Percentiles rank a stretch among this genome's conserved stretches.
Evolutionary conservation across 2,329 filamentous ascomycete genomes (phyloP).

Genomic region (Aspergillus chevalieri): DNA sequence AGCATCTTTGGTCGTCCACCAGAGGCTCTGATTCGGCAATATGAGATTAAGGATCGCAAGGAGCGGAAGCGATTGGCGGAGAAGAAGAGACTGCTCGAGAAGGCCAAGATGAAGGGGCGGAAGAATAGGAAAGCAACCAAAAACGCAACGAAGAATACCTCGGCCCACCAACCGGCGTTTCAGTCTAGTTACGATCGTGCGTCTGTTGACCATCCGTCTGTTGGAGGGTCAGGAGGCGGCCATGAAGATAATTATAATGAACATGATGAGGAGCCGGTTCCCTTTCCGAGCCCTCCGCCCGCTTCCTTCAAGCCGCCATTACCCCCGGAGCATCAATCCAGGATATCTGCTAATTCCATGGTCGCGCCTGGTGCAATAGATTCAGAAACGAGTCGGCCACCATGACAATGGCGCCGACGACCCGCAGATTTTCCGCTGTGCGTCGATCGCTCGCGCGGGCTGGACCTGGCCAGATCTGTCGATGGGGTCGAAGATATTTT

Average conservation of each 20-base stretch:
- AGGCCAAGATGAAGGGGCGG: slow-evolving; percentile 86
- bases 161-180: slow-evolving; percentile 27
- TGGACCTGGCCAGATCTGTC: neutral
- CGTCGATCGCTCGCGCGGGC: neutral
- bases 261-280: slow-evolving; percentile 45
- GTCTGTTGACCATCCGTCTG: slow-evolving; percentile 33
- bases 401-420: slow-evolving; percentile 17
- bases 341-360: slow-evolving; percentile 11
- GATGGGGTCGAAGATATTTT: neutral
- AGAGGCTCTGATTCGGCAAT: slow-evolving; percentile 76
- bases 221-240: slow-evolving; percentile 32
- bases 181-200: slow-evolving; percentile 38
- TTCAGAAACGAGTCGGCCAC: slow-evolving; percentile 24
- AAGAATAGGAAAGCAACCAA: slow-evolving; percentile 83
- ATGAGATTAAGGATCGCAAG: slow-evolving; percentile 88
- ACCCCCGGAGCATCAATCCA: slow-evolving; percentile 52
- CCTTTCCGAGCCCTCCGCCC: slow-evolving; percentile 34
- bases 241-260: slow-evolving; percentile 48
- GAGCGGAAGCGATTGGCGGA: slow-evolving; percentile 80
- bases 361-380: slow-evolving; percentile 21
- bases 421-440: neutral
- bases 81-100: slow-evolving; percentile 75
- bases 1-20: slow-evolving; percentile 87
- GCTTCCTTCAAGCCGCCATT: slow-evolving; percentile 63
- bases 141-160: slow-evolving; percentile 47